Base-by-base conservation (phyloP, 805 yeast genomes). In the Metschnikowia orientalis region DNA sequence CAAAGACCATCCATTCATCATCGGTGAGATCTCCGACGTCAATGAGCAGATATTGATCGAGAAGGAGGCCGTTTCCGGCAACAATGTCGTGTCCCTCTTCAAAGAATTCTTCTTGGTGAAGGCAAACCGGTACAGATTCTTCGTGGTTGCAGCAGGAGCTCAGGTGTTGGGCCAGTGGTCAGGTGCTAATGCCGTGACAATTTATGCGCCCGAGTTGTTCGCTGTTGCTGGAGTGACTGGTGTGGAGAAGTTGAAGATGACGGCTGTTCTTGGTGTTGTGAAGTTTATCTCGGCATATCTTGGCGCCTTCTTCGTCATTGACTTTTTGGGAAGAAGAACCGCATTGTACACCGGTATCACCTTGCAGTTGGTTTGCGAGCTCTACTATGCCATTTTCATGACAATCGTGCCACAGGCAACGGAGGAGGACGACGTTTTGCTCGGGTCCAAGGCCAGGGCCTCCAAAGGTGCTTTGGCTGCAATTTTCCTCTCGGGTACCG, bases 131-230 rank as follows among this genome's bases (percentile, higher is more conserved):
- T 69, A 69, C 53, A 60, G 79, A 53, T 59, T 60, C 38, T 59
- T 75, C 28, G 43, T 56, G 6, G 41, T 74, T 23, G 69, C 74
- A 26, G 35, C 63, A 21, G 38, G 51, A 35, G 59, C 68, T 18
- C 80, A 73, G 51, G 24, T 73, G 9, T 56, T 75, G 23, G 71
- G 71, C 22, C 79, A 75, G 54, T 75, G 79, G 79, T 66, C 75
- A n/a, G 78, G 79, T 32, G 74, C 79, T 5, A 69, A 67, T 42
- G 67, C 78, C 6, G 56, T 76, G 27, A 75, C 80, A 3, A 71
- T 74, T 30, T 76, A 75, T 43, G 73, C 79, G 23, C 72, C 79
- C 2, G 73, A 71, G 31, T 53, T 75, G 26, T 69, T 73, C 39
- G 63, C 62, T 4, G 54, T 71, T 38, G 66, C 67, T 32, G 79